Evolutionary conservation across 306 rosid species (phyloP), one percentile per base, ranked within the genome.

Genomic region (Lablab purpureus): DNA sequence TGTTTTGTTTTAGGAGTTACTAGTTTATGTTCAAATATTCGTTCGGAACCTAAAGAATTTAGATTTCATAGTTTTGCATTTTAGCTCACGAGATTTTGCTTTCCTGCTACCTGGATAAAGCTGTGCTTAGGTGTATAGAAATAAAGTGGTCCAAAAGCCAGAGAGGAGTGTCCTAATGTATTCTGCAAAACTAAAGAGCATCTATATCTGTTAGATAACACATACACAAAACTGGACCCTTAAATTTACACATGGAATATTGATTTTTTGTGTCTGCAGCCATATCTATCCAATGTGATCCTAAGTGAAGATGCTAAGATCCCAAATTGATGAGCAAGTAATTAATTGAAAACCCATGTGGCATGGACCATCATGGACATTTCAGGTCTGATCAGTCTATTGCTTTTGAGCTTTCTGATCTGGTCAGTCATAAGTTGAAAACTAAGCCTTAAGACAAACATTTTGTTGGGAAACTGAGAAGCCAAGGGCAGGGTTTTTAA

Each of bases 231-330:
- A 71, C 25, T 64, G 68, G 70, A 77, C 56, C 81, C 80, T 54
- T 58, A 11, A 71, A 73, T 86, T 71, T 84, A 45, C 77, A 81
- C 11, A 70, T 45, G 72, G 73, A 75, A 27, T 34, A 63, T 74
- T 51, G n/a, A 34, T 71, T 58, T 71, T 65, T 70, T 84, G 81
- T 76, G 69, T 43, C 52, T 85, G 58, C 52, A 79, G 10, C 34
- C 51, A 52, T 66, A 49, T 74, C 18, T 58, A 80, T 87, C 81
- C 80, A 84, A 43, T 54, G 64, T 83, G 63, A 82, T 82, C 69
- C 73, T 22, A 23, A 23, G 21, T 50, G 40, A 59, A 81, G 78
- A 72, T 43, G 77, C 76, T 43, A 55, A 43, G 69, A 75, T 73
- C 79, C 69, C 58, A 40, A 74, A 32, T 83, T 17, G 56, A 60